Evolutionary conservation across 441 rosid species (phyloP).

Genomic region (Dalechampia spathulata): DNA sequence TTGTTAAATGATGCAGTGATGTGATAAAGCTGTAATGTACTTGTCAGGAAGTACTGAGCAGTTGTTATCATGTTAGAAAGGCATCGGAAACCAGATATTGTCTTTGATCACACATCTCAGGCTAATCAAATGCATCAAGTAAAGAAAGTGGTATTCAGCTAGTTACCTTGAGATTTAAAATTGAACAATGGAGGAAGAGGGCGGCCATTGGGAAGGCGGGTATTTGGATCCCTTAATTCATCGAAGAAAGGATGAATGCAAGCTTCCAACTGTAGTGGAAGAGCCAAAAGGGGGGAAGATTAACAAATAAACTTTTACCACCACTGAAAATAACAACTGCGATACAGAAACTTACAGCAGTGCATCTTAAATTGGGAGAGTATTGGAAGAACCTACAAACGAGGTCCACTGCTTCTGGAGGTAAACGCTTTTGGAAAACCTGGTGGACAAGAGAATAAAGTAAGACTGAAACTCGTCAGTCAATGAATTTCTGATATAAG

Average conservation of each 20-base stretch:
- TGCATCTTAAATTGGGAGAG: constrained; percentile 96
- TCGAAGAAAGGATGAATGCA: constrained; percentile 91
- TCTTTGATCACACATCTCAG: no score
- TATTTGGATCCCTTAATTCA: constrained; percentile 84
- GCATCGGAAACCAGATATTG: no score
- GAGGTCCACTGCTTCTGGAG: constrained; percentile 97
- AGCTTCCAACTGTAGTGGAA: constrained; percentile 72
- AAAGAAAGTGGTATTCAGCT: no score
- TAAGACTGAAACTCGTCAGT: constrained; percentile 6
- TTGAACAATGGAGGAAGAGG: constrained; percentile 95
- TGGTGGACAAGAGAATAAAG: constrained; percentile 22
- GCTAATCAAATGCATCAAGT: no score
- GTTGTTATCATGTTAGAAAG: no score
- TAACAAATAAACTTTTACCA: neutral
- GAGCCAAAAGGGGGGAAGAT: neutral
- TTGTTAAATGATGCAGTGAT: neutral
- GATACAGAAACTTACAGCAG: constrained; percentile 93
- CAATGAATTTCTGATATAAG: no score
- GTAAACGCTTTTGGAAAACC: constrained; percentile 95
- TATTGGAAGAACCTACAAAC: constrained; percentile 95
- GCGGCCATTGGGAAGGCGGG: constrained; percentile 91
- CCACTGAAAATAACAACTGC: neutral
- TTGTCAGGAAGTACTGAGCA: no score
- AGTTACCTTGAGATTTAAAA: constrained; percentile 76
- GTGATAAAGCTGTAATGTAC: no score